These are phyloP conservation scores for Pseudocercospora fijiensis DNA, from an alignment of 2,329 filamentous ascomycete species.

Conservation along the genomic window DNA sequence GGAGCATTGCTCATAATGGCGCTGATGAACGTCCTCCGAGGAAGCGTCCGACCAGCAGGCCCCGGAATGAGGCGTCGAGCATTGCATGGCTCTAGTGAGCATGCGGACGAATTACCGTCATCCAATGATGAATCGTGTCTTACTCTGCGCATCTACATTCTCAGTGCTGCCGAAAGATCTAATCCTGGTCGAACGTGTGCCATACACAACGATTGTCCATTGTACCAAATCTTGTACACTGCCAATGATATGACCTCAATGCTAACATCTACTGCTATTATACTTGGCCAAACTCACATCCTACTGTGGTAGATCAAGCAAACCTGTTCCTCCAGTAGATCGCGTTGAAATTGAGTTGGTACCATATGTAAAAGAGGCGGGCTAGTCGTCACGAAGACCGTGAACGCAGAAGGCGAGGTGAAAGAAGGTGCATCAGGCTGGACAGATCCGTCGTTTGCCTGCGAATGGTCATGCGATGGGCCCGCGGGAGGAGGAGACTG, in stretches of 20 bases:
- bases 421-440: not conserved
- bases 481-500: not conserved
- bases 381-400: not conserved
- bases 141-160: too few species aligned
- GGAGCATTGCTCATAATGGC: slow-evolving; percentile 46
- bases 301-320: too few species aligned
- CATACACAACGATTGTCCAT: too few species aligned
- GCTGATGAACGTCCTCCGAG: slow-evolving; percentile 56
- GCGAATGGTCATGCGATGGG: not conserved
- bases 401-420: not conserved
- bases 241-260: too few species aligned
- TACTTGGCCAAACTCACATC: too few species aligned
- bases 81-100: not conserved
- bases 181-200: too few species aligned
- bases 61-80: slow-evolving; percentile 47
- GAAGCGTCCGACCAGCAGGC: slow-evolving; percentile 56
- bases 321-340: not conserved
- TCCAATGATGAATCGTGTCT: too few species aligned
- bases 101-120: too few species aligned
- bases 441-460: not conserved
- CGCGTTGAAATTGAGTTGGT: not conserved
- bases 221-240: too few species aligned
- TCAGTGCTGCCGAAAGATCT: too few species aligned
- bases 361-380: not conserved
- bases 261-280: too few species aligned